Evolutionary conservation across 768 basidiomycete genomes (phyloP).

Genomic region (Pholiota microspora): DNA sequence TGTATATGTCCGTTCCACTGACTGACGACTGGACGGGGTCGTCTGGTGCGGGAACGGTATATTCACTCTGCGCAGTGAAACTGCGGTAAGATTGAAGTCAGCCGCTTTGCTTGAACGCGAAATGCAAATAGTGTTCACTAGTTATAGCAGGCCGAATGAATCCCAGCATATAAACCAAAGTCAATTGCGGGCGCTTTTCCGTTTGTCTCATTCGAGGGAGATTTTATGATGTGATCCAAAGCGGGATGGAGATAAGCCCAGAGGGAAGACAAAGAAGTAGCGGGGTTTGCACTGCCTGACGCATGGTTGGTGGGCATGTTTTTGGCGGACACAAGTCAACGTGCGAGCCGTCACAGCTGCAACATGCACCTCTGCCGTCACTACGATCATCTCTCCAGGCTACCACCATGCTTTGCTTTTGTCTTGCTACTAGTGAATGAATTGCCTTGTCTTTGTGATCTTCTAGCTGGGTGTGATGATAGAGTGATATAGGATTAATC

Average conservation of each 20-base stretch:
- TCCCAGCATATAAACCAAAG: slow-evolving; percentile 69
- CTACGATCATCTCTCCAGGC: no score
- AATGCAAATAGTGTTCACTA: slow-evolving; percentile 46
- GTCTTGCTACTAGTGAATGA: no score
- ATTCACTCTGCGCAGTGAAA: slow-evolving; percentile 58
- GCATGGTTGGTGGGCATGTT: slow-evolving; percentile 44
- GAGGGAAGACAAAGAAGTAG: slow-evolving; percentile 66
- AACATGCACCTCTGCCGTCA: no score
- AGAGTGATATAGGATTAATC: no score
- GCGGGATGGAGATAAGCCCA: slow-evolving; percentile 79
- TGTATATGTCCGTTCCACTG: slow-evolving; percentile 70
- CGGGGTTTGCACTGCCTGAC: slow-evolving; percentile 68
- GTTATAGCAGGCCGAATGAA: slow-evolving; percentile 82
- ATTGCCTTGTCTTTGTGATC: no score
- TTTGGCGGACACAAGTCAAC: neutral
- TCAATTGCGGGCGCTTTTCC: slow-evolving; percentile 71
- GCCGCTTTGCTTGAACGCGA: slow-evolving; percentile 3
- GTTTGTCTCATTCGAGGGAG: slow-evolving; percentile 53
- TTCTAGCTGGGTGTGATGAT: no score
- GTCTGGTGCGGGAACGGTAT: slow-evolving; percentile 12
- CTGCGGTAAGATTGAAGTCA: slow-evolving; percentile 24
- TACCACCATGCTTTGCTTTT: no score
- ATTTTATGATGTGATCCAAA: slow-evolving; percentile 72
- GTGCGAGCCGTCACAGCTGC: no score
- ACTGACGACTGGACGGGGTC: slow-evolving; percentile 19